Evolutionary conservation across 306 rosid species (phyloP), one percentile per base, ranked within the genome.

Genomic region (Prosopis cineraria): DNA sequence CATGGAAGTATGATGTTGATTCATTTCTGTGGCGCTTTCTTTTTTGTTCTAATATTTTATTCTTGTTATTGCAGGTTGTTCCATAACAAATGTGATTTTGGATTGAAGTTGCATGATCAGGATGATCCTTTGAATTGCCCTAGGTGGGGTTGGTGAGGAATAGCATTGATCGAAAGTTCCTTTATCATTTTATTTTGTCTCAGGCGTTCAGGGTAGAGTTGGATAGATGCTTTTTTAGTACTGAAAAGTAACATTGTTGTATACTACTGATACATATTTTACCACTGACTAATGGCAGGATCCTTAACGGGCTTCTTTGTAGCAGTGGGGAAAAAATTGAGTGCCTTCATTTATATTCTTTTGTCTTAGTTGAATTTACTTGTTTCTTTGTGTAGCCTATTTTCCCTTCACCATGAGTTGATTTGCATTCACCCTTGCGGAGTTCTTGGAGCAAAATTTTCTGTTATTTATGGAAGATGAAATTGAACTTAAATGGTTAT

Each of bases 1-100:
- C 81, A 31, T 79, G 31, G 20, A 63, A 73, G 63, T 13, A 66
- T 30, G 10, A 52, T 53, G 20, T 27, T 75, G 48, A 19, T 73
- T 66, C 44, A 20, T 36, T 45, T 45, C 12, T 74, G 43, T 24
- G 59, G 39, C 63, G 27, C 45, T 45, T 43, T 72, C 64, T 1
- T 27, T 65, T 44, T 14, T 14, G 48, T 53, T 43, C 39, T 40
- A 55, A 20, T 29, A 44, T 59, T 27, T 39, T 33, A 17, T 33
- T 39, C 43, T 48, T 69, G 25, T 70, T 27, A 60, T 73, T 81
- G 83, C 87, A 84, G 90, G 80, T 72, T 62, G 70, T 62, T 45
- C 24, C 53, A 59, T 41, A 9, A 39, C 12, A 39, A 67, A 69
- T 58, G 82, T 80, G 65, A 75, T 79, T 75, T 70, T 75, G 81